A percentile compares a stretch with the other conserved stretches of the same genome.
Conservation (phyloP, 345 rosid genomes). For the Cardamine chenopodiifolia region DNA sequence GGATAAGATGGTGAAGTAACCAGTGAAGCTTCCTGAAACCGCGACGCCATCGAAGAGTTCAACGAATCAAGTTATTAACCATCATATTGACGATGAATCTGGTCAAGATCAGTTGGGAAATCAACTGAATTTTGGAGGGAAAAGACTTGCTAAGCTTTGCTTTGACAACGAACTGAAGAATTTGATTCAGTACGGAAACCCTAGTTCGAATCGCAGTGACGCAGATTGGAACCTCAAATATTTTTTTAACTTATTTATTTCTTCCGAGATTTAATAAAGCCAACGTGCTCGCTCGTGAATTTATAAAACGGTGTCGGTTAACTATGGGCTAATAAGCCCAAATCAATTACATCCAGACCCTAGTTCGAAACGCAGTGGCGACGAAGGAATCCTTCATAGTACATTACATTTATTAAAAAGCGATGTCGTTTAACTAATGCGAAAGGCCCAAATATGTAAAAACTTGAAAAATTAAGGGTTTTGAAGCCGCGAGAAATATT, state of each 20-base stretch:
- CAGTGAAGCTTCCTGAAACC: slow-evolving; percentile 80
- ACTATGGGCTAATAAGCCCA: background rate
- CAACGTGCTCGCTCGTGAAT: slow-evolving; percentile 16
- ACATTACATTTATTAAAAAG: background rate
- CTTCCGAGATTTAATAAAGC: background rate
- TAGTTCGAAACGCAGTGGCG: background rate
- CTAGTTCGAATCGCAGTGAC: slow-evolving; percentile 62
- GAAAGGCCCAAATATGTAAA: slow-evolving; percentile 14
- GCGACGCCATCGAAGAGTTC: slow-evolving; percentile 57
- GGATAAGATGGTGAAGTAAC: slow-evolving; percentile 80
- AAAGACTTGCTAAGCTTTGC: slow-evolving; percentile 28
- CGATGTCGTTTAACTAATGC: background rate
- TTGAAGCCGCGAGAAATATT: slow-evolving; percentile 31
- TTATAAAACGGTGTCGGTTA: background rate
- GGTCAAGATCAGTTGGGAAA: slow-evolving; percentile 15
- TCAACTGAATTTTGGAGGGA: slow-evolving; percentile 49
- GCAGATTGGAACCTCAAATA: slow-evolving; percentile 13
- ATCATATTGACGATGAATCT: background rate
- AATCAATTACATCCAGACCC: background rate
- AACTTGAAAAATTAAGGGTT: slow-evolving; percentile 13
- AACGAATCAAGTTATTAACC: background rate
- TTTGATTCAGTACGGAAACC: slow-evolving; percentile 46
- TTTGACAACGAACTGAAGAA: slow-evolving; percentile 3
- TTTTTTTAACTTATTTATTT: slow-evolving; percentile 13
- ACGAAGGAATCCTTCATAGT: background rate